Evolutionary conservation across 2,329 filamentous ascomycete species (phyloP).

Genomic region (Erysiphe pisi): DNA sequence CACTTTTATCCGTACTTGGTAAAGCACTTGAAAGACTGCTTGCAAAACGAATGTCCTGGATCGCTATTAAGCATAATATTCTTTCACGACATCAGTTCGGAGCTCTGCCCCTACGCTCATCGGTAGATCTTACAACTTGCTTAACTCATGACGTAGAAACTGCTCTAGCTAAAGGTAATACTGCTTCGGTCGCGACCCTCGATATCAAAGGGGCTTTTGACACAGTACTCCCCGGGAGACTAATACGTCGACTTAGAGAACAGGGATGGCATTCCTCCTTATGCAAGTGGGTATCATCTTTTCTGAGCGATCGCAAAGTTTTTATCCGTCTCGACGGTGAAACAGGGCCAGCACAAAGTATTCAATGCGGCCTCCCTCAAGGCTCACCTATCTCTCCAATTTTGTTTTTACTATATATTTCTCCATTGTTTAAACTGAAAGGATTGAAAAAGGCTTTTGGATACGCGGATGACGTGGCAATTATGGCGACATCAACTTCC

Average conservation of each 20-base stretch:
- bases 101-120: not conserved
- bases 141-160: not conserved
- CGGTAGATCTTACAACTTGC: not conserved
- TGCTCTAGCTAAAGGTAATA: not conserved
- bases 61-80: not conserved
- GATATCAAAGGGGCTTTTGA: not conserved
- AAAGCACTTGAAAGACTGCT: not conserved
- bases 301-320: not conserved
- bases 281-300: not conserved
- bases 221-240: not conserved
- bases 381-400: not conserved
- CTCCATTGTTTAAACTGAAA: slow-evolving; percentile 15
- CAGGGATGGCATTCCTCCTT: not conserved
- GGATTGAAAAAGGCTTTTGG: not conserved
- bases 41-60: too few relatives aligned
- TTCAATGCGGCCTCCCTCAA: slow-evolving; percentile 4
- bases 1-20: not conserved
- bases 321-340: not conserved
- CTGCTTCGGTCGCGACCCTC: not conserved
- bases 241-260: not conserved
- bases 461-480: not conserved
- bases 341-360: not conserved
- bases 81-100: not conserved
- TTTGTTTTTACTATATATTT: not conserved
- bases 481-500: not conserved